Evolutionary conservation across 345 rosid genomes (phyloP), one percentile per base, ranked within the genome.

Genomic region (Sisymbrium altissimum): DNA sequence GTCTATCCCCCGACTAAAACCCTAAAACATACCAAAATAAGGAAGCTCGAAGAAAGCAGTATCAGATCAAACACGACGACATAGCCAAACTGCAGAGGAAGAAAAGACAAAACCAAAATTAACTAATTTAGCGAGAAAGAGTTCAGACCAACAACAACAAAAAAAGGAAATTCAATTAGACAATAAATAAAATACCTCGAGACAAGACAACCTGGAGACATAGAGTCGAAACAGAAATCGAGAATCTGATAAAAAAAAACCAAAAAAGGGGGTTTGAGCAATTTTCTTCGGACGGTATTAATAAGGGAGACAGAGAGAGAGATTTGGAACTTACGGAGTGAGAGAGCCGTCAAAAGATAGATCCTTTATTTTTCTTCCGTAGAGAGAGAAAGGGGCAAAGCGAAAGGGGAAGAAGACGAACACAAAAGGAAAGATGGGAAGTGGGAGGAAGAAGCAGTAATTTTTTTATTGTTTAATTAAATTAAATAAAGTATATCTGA

Each of bases 281-380:
- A 27, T 63, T 78, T 48, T 64, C 50, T 17, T 58, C 59, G 25
- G 27, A 48, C 4, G 38, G 54, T 6, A 64, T 29, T 15, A 17
- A 57, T 14, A 14, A 10, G 12, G 25, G 21, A 72, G 53, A 27
- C 33, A 58, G 25, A 52, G 58, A 59, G 62, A 49, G 62, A 49
- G 88, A 83, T 71, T 84, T 35, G 78, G 67, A 62, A 82, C 86
- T 81, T 77, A 85, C 91, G 55, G 50, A 66, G 55, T 66, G 66
- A 70, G 38, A 52, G 57, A 79, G 74, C 71, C 69, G 75, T 41
- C 75, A 66, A 62, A 23, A 60, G 61, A 41, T 64, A 35, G 65
- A 67, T 40, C 63, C 64, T 73, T 65, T 43, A 14, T 25, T 54
- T 63, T 63, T 44, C 48, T 63, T 44, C 58, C 9, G 25, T 12